Evolutionary conservation across 2,329 filamentous ascomycete genomes (phyloP).

Genomic region (Aspergillus oerlinghausenensis): DNA sequence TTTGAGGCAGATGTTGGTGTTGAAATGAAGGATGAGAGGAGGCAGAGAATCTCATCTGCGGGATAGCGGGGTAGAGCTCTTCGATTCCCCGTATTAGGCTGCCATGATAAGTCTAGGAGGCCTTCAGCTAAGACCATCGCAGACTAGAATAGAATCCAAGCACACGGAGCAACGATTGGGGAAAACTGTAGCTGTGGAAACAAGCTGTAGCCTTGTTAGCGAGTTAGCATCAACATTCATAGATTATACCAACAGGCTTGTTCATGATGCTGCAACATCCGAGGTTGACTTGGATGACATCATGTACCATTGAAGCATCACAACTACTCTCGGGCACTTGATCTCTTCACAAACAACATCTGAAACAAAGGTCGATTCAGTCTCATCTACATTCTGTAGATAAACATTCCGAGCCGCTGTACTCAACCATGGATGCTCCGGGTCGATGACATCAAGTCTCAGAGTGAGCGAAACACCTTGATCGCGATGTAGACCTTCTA

Average conservation of each 20-base stretch:
- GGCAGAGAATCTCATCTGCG: neutral
- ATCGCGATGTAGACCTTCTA: neutral
- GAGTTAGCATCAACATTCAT: no score
- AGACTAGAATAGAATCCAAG: no score
- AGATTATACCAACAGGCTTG: no score
- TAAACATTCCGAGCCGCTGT: neutral
- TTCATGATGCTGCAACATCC: neutral
- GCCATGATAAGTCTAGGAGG: neutral
- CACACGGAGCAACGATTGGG: no score
- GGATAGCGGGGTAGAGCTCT: neutral
- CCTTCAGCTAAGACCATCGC: neutral
- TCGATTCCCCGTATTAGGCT: neutral
- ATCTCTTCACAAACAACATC: neutral
- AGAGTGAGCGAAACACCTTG: neutral
- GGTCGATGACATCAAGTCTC: neutral
- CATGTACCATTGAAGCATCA: neutral
- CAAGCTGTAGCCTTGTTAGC: no score
- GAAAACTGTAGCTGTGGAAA: no score
- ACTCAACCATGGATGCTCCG: neutral
- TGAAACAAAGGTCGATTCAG: neutral
- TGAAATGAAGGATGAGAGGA: neutral
- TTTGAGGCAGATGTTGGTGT: neutral
- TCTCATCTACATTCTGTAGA: neutral
- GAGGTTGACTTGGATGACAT: neutral
- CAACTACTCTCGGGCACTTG: slow-evolving; percentile 1